Percentiles rank a stretch among this genome's conserved stretches.
phyloP scores from a whole-genome alignment of 2,329 filamentous ascomycete species.

The Didymella lethalis region DNA sequence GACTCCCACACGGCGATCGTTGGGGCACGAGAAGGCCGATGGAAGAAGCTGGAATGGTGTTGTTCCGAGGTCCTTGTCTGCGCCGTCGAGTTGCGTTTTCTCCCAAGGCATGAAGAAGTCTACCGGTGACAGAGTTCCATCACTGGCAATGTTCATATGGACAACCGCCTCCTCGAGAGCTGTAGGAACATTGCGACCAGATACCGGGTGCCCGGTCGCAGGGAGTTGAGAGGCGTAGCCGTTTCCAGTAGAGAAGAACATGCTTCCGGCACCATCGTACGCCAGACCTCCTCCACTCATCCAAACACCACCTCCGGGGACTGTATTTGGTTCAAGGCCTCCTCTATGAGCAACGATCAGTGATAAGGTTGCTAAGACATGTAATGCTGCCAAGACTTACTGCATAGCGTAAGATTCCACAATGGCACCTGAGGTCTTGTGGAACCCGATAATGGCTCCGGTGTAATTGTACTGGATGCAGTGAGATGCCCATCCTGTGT shows the following conservation, averaged over 20 bases:
- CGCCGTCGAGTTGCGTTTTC: conserved; percentile 59
- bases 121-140: conserved; percentile 55
- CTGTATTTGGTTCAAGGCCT: conserved; percentile 52
- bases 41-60: conserved; percentile 57
- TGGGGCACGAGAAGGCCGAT: conserved; percentile 55
- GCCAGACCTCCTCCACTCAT: conserved; percentile 60
- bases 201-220: conserved; percentile 51
- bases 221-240: conserved; percentile 58
- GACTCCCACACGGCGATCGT: conserved; percentile 58
- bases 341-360: conserved; percentile 43
- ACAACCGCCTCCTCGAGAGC: conserved; percentile 60
- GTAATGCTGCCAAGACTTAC: not conserved
- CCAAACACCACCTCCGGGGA: conserved; percentile 57
- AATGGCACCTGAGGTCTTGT: conserved; percentile 56
- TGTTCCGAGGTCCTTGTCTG: conserved; percentile 60
- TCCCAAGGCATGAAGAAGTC: conserved; percentile 63
- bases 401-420: conserved; percentile 55
- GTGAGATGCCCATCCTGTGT: conserved; percentile 61
- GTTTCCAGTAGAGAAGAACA: conserved; percentile 60
- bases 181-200: conserved; percentile 56
- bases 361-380: not conserved
- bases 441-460: conserved; percentile 59
- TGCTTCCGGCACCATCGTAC: conserved; percentile 57
- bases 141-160: conserved; percentile 56
- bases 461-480: conserved; percentile 62